phyloP scores from a whole-genome alignment of 2,329 filamentous ascomycete species.

The Nannizzia gypsea region DNA sequence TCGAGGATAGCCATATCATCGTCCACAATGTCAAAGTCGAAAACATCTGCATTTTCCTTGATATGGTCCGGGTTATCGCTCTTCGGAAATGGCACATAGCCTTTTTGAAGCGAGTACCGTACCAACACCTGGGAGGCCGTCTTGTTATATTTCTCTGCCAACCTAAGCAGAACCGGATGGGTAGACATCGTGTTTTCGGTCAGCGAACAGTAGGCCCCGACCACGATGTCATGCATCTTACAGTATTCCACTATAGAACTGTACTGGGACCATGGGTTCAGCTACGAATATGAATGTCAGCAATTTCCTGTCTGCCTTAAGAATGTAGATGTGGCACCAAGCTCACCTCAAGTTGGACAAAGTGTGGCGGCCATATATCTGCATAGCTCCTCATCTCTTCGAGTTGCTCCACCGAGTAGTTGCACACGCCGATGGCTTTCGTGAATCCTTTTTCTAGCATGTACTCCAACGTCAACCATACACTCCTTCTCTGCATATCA shows the following conservation, averaged over 20 bases:
- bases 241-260: slow-evolving; percentile 47
- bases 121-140: slow-evolving; percentile 66
- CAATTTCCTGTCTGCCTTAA: neutral
- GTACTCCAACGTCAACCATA: slow-evolving; percentile 57
- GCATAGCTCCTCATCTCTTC: slow-evolving; percentile 57
- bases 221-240: slow-evolving; percentile 38
- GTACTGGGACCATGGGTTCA: slow-evolving; percentile 63
- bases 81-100: slow-evolving; percentile 61
- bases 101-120: slow-evolving; percentile 72
- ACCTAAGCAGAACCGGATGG: slow-evolving; percentile 50
- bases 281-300: slow-evolving; percentile 30
- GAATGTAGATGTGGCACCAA: neutral
- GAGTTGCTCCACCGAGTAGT: slow-evolving; percentile 56
- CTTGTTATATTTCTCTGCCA: slow-evolving; percentile 62
- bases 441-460: slow-evolving; percentile 48
- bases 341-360: slow-evolving; percentile 61
- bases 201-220: slow-evolving; percentile 44
- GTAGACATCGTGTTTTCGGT: slow-evolving; percentile 60
- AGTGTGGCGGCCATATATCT: slow-evolving; percentile 56
- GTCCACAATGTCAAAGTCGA: slow-evolving; percentile 45
- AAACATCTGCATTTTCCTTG: slow-evolving; percentile 52
- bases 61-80: slow-evolving; percentile 58
- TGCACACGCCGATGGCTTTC: slow-evolving; percentile 59
- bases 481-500: slow-evolving; percentile 42
- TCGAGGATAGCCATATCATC: slow-evolving; percentile 48